phyloP scores from a whole-genome alignment of 768 basidiomycete genomes.

The Boletus rubropictus region DNA sequence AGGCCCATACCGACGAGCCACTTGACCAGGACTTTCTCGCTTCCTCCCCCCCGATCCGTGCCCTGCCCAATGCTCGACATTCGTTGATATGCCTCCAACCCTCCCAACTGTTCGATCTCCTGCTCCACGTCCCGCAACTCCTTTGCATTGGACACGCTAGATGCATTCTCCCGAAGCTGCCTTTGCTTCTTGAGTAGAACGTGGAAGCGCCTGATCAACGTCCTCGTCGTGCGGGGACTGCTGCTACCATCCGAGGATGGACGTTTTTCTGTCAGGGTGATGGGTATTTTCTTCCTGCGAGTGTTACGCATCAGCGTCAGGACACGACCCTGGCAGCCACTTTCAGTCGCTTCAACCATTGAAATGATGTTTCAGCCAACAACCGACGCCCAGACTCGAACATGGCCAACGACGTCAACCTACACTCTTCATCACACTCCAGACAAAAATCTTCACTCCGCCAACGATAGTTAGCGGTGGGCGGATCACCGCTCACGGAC shows the following conservation, averaged over 20 bases:
- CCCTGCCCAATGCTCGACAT: slow-evolving; percentile 82
- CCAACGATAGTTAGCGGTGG: no score
- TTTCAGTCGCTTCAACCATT: no score
- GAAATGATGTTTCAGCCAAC: no score
- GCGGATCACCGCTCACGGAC: no score
- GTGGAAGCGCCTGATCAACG: slow-evolving; percentile 76
- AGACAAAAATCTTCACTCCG: no score
- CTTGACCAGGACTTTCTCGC: slow-evolving; percentile 67
- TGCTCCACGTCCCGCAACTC: slow-evolving; percentile 49
- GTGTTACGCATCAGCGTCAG: slow-evolving; percentile 31
- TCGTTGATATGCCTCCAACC: slow-evolving; percentile 72
- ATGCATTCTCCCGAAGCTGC: slow-evolving; percentile 39
- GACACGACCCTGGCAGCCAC: no score
- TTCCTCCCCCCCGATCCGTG: slow-evolving; percentile 80
- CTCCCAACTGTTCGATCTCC: slow-evolving; percentile 68
- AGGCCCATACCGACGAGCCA: slow-evolving; percentile 63
- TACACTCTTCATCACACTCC: no score
- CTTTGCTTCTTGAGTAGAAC: slow-evolving; percentile 66
- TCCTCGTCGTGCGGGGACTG: slow-evolving; percentile 58
- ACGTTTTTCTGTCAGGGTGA: slow-evolving; percentile 30
- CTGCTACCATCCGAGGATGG: slow-evolving; percentile 30
- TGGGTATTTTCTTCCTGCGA: slow-evolving; percentile 41
- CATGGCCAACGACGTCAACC: not conserved
- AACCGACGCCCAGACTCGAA: not conserved
- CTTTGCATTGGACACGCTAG: slow-evolving; percentile 12